A percentile compares a stretch with the other conserved stretches of the same genome.
Evolutionary conservation across 306 rosid species (phyloP).

Genomic region (Ormosia emarginata): DNA sequence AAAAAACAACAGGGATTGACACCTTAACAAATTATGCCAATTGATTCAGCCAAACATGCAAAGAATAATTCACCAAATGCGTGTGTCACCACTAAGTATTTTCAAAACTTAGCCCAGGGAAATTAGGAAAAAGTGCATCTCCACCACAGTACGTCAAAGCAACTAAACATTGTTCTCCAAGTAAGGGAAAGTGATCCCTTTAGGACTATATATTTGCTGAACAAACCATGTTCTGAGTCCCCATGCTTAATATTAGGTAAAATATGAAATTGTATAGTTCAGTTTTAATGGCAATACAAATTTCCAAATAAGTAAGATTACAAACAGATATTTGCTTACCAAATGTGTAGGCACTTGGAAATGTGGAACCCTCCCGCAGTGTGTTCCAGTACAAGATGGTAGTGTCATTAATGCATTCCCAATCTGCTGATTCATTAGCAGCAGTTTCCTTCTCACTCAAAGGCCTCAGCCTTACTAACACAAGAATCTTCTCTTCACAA

Average conservation of each 20-base stretch:
- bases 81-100: background rate
- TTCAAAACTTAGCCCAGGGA: background rate
- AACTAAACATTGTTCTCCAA: constrained; percentile 1
- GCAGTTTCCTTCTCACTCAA: constrained; percentile 73
- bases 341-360: constrained; percentile 91
- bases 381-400: constrained; percentile 87
- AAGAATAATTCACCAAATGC: constrained; percentile 3
- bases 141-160: background rate
- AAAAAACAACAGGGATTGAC: background rate
- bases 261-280: background rate
- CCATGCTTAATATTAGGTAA: background rate
- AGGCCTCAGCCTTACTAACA: constrained; percentile 88
- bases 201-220: background rate
- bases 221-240: constrained; percentile 3
- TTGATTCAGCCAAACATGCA: background rate
- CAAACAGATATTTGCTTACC: constrained; percentile 47
- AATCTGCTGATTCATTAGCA: constrained; percentile 73
- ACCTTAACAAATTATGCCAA: background rate
- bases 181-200: background rate
- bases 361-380: constrained; percentile 94
- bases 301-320: background rate
- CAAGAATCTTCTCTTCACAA: constrained; percentile 94
- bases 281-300: constrained; percentile 7
- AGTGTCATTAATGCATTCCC: constrained; percentile 98
- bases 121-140: constrained; percentile 9